Conservation (phyloP, 192 early-diverging fungal genomes). For the Pilobolus umbonatus region DNA sequence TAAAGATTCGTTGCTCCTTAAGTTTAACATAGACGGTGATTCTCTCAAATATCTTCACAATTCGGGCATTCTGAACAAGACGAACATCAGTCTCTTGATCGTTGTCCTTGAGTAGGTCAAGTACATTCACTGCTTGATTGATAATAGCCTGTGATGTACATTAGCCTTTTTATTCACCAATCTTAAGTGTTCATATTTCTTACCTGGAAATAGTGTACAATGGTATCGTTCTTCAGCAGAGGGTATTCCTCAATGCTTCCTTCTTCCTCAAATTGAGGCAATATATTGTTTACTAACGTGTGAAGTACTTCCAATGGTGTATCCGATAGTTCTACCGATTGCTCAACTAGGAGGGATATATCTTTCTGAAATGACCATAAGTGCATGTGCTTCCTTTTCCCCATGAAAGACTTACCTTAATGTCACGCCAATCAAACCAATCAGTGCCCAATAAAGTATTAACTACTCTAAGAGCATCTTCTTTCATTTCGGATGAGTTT, state of each 20-base stretch:
- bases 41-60: conserved; percentile 40
- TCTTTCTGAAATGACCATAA: conserved; percentile 39
- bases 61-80: conserved; percentile 29
- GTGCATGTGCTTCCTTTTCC: background rate
- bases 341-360: conserved; percentile 38
- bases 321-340: conserved; percentile 35
- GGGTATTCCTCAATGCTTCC: conserved; percentile 33
- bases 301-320: conserved; percentile 33
- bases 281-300: conserved; percentile 28
- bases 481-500: conserved; percentile 15
- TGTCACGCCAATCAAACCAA: conserved; percentile 37
- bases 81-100: background rate
- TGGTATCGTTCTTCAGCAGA: conserved; percentile 34
- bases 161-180: too few relatives aligned
- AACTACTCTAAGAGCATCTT: conserved; percentile 27
- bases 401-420: conserved; percentile 28
- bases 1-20: conserved; percentile 42
- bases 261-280: conserved; percentile 38
- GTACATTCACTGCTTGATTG: conserved; percentile 9
- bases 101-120: background rate
- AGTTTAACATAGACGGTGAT: conserved; percentile 42
- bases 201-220: conserved; percentile 42
- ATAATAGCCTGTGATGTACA: conserved; percentile 27
- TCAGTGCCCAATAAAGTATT: conserved; percentile 24
- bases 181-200: conserved; percentile 5